phyloP scores from a whole-genome alignment of 495 filamentous ascomycete genomes.

The Podospora pseudoanserina region DNA sequence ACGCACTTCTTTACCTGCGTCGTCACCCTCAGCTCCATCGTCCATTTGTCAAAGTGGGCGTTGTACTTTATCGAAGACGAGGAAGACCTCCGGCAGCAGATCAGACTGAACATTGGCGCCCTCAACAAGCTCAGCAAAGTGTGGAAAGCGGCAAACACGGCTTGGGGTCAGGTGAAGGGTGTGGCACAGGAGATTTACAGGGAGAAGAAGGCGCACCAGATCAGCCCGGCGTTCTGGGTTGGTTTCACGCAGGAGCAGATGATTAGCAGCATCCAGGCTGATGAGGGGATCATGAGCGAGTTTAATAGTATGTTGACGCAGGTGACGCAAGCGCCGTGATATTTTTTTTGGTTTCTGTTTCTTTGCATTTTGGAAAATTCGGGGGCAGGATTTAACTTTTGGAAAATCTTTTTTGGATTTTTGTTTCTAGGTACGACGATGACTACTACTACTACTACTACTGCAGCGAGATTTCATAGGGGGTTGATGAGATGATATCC shows the following conservation, averaged over 20 bases:
- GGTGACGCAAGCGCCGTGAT: constrained; percentile 10
- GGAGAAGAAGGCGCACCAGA: constrained; percentile 53
- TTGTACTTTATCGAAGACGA: constrained; percentile 54
- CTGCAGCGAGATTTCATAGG: background rate
- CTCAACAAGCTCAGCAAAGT: constrained; percentile 68
- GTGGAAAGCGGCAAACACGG: constrained; percentile 73
- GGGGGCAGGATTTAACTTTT: background rate
- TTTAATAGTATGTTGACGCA: constrained; percentile 36
- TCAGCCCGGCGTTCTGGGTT: constrained; percentile 49
- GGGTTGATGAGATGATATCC: background rate
- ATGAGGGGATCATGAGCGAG: constrained; percentile 54
- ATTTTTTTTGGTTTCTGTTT: constrained; percentile 1
- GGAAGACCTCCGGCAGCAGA: constrained; percentile 72
- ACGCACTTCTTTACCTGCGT: constrained; percentile 89
- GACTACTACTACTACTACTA: background rate
- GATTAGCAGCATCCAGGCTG: constrained; percentile 50
- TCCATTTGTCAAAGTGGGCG: constrained; percentile 61
- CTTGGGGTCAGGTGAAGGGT: constrained; percentile 68
- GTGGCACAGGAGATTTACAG: constrained; percentile 65
- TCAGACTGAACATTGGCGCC: constrained; percentile 77
- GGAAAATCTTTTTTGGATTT: background rate
- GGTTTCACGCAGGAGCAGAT: constrained; percentile 53
- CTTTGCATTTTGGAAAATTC: background rate
- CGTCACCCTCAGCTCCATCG: constrained; percentile 63
- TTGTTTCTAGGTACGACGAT: background rate